These are phyloP conservation scores for Fusarium verrucosum DNA, from an alignment of 2,329 filamentous ascomycete species.

Conservation along the genomic window DNA sequence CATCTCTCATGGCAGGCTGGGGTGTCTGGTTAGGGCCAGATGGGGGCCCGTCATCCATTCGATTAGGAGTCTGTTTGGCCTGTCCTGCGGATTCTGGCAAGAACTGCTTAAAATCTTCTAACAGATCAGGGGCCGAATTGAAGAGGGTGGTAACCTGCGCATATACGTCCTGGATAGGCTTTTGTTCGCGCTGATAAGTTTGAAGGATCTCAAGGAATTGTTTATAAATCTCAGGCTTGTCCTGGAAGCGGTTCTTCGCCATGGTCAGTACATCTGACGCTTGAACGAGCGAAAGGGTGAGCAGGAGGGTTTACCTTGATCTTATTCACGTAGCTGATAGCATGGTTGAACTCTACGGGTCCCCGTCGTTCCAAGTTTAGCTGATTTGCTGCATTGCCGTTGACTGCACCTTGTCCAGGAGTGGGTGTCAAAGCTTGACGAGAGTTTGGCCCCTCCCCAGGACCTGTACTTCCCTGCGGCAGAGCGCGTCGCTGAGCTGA, in stretches of 20 bases:
- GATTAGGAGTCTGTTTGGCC: constrained; percentile 61
- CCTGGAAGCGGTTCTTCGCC: constrained; percentile 88
- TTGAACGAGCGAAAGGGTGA: background rate
- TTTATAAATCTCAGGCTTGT: constrained; percentile 98
- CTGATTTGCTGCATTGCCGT: constrained; percentile 67
- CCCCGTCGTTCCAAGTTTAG: constrained; percentile 82
- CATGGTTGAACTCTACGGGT: constrained; percentile 98
- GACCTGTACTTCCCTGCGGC: constrained; percentile 44
- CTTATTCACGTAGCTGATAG: constrained; percentile 99
- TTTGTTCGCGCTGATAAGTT: constrained; percentile 97
- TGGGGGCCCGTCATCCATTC: constrained; percentile 64
- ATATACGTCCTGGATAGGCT: constrained; percentile 98
- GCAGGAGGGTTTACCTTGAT: constrained; percentile 78
- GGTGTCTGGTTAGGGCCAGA: constrained; percentile 63
- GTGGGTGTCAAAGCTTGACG: constrained; percentile 69
- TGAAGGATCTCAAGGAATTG: constrained; percentile 98
- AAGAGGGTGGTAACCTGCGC: constrained; percentile 95
- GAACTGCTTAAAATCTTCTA: constrained; percentile 99
- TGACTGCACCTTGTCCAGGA: constrained; percentile 68
- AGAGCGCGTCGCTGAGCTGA: constrained; percentile 48
- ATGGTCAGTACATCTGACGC: constrained; percentile 34
- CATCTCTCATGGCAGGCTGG: constrained; percentile 63
- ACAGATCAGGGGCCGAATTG: constrained; percentile 88
- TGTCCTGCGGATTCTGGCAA: constrained; percentile 81
- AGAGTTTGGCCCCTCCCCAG: constrained; percentile 56